phyloP scores from a whole-genome alignment of 768 basidiomycete species.

The Auricularia sp. region DNA sequence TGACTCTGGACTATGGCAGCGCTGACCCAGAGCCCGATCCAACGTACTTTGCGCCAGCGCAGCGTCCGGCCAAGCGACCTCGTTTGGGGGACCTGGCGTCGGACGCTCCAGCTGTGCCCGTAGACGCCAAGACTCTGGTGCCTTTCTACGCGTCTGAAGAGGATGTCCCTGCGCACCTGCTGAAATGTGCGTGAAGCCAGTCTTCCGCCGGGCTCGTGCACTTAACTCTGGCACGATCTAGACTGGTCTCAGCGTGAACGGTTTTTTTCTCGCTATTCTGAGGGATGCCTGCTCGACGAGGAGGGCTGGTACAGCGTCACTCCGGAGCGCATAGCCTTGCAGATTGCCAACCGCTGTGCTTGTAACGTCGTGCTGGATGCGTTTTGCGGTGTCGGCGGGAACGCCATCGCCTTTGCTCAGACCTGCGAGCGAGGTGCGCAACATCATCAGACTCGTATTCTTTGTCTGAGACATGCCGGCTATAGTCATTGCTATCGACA shows the following conservation, averaged over 20 bases:
- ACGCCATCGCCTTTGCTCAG: slow-evolving; percentile 92
- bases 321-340: slow-evolving; percentile 82
- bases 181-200: slow-evolving; percentile 63
- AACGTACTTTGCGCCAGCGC: slow-evolving; percentile 13
- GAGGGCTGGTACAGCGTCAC: slow-evolving; percentile 99
- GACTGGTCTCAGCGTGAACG: slow-evolving; percentile 81
- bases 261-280: slow-evolving; percentile 67
- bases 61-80: neutral
- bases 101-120: neutral
- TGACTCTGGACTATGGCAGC: slow-evolving; percentile 19
- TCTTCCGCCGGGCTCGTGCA: neutral
- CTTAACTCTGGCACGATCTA: slow-evolving; percentile 21
- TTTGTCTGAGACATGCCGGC: neutral
- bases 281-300: slow-evolving; percentile 80
- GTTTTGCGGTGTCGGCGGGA: slow-evolving; percentile 96
- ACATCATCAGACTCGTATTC: neutral
- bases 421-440: slow-evolving; percentile 86
- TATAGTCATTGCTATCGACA: slow-evolving; percentile 89
- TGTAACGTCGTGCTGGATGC: slow-evolving; percentile 81
- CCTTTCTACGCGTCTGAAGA: slow-evolving; percentile 52
- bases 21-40: slow-evolving; percentile 25
- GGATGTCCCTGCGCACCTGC: slow-evolving; percentile 66
- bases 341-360: slow-evolving; percentile 87
- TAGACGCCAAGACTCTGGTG: slow-evolving; percentile 63
- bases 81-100: neutral